These are phyloP conservation scores for Plasmopara muralis DNA, from an alignment of 352 stramenopile genomes.

Conservation along the genomic window DNA sequence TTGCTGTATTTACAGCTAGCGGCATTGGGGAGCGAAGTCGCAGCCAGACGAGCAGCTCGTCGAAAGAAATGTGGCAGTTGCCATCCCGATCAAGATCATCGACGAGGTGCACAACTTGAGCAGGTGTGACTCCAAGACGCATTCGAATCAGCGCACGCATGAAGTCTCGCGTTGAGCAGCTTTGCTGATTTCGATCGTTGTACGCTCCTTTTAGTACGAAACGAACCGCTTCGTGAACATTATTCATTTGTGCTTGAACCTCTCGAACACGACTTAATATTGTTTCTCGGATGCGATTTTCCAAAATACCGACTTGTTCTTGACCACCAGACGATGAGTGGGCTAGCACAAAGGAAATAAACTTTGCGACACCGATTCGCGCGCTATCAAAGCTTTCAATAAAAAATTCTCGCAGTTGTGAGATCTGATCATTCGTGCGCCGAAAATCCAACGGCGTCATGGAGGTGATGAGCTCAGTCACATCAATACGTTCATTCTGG, in stretches of 20 bases:
- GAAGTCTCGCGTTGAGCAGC: slow-evolving; percentile 33
- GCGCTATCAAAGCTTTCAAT: slow-evolving; percentile 22
- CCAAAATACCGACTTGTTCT: slow-evolving; percentile 48
- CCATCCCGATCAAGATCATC: slow-evolving; percentile 46
- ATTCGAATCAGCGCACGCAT: slow-evolving; percentile 29
- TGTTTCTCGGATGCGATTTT: slow-evolving; percentile 34
- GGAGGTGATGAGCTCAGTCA: slow-evolving; percentile 45
- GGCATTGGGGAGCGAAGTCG: slow-evolving; percentile 19
- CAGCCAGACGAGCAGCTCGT: slow-evolving; percentile 65
- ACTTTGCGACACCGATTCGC: slow-evolving; percentile 51
- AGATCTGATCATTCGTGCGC: slow-evolving; percentile 34
- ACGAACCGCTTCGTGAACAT: slow-evolving; percentile 47
- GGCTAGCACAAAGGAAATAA: slow-evolving; percentile 67
- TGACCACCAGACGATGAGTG: slow-evolving; percentile 13
- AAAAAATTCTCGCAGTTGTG: slow-evolving; percentile 54
- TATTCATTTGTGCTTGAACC: slow-evolving; percentile 29
- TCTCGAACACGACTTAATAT: slow-evolving; percentile 35
- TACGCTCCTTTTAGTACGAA: slow-evolving; percentile 47
- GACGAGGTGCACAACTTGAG: slow-evolving; percentile 49
- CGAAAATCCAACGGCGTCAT: slow-evolving; percentile 43
- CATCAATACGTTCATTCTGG: slow-evolving; percentile 42
- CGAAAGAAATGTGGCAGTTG: slow-evolving; percentile 53
- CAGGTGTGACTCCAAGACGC: slow-evolving; percentile 32
- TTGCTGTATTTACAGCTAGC: not conserved
- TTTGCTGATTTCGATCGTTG: slow-evolving; percentile 16